These are phyloP conservation scores for Populus hybrid DNA, from an alignment of 441 rosid genomes.

Conservation along the genomic window DNA sequence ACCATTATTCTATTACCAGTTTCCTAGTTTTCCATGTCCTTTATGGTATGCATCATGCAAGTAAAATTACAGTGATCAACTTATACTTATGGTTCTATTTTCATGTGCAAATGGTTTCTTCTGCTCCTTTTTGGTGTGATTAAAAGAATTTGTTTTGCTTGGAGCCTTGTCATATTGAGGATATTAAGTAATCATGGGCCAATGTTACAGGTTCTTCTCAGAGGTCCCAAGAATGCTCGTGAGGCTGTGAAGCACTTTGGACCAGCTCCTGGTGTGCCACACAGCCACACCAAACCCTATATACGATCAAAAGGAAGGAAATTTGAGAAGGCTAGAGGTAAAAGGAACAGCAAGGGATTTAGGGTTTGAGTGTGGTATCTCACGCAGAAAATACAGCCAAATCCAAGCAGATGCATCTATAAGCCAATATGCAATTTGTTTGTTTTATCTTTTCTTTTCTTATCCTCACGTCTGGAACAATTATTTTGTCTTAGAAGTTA, in stretches of 20 bases:
- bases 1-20: no score
- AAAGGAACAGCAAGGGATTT: conserved; percentile 65
- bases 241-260: conserved; percentile 98
- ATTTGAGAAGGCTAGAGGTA: conserved; percentile 90
- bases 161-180: background rate
- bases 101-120: background rate
- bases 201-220: conserved; percentile 64
- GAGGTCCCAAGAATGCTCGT: conserved; percentile 96
- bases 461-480: background rate
- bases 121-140: background rate
- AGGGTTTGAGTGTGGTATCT: conserved; percentile 35
- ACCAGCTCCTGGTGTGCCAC: conserved; percentile 95
- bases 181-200: background rate
- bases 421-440: background rate
- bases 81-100: background rate
- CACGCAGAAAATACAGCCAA: conserved; percentile 3
- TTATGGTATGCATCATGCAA: no score
- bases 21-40: no score
- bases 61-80: no score
- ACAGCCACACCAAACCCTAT: conserved; percentile 84
- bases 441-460: background rate
- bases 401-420: conserved; percentile 1
- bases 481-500: conserved; percentile 1
- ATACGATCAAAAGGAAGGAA: conserved; percentile 89
- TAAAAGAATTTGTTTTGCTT: background rate